phyloP scores from a whole-genome alignment of 2,329 filamentous ascomycete genomes.

The Diaporthe citrichinensis region DNA sequence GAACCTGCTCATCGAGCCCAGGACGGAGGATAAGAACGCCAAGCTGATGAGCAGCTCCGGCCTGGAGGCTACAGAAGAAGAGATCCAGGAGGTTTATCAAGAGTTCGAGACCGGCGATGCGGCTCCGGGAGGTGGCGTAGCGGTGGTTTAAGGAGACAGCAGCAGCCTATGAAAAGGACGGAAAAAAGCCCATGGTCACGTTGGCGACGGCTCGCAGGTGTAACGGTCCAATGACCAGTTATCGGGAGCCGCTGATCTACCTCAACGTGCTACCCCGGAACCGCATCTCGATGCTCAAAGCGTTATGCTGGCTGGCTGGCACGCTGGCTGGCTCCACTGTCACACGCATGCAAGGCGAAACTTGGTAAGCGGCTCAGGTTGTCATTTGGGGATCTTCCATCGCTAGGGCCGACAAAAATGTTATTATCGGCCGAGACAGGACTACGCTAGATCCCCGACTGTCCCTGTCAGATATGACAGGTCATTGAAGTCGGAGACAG shows the following conservation, averaged over 20 bases:
- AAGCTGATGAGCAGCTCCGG: conserved; percentile 78
- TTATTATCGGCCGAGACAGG: not conserved
- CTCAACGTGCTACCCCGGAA: not conserved
- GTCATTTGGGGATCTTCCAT: not conserved
- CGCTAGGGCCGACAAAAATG: not conserved
- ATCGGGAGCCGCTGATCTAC: not conserved
- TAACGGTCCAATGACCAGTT: not conserved
- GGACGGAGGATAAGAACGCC: conserved; percentile 76
- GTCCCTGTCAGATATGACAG: conserved; percentile 27
- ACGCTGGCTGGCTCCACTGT: not conserved
- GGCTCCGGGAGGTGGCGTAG: conserved; percentile 25
- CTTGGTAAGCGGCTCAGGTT: not conserved
- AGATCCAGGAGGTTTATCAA: conserved; percentile 68
- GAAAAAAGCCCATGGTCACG: not conserved
- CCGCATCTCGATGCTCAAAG: not conserved
- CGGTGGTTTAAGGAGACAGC: conserved; percentile 20
- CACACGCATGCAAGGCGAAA: not conserved
- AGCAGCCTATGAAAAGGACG: not conserved
- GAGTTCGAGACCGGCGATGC: conserved; percentile 45
- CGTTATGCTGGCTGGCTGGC: not conserved
- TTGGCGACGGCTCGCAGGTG: conserved; percentile 14
- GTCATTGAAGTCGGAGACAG: conserved; percentile 11
- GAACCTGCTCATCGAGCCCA: conserved; percentile 87
- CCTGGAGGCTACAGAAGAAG: conserved; percentile 74
- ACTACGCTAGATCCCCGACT: not conserved